Conservation (phyloP, 78 protist species). For the Dictyostelium discoideum region dicty_2.7 NC_007088.5:3138501-3139000, state of each 20-base stretch:
- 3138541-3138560: neutral
- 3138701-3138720: neutral
- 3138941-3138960: neutral
- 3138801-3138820: neutral
- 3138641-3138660: neutral
- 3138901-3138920: slow-evolving; percentile 38
- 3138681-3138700: neutral
- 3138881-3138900: neutral
- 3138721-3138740: neutral
- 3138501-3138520: too few relatives aligned
- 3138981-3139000: too few relatives aligned
- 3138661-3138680: neutral
- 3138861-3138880: neutral
- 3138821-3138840: neutral
- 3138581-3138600: too few relatives aligned
- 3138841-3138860: slow-evolving; percentile 32
- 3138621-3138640: neutral
- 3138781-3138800: neutral
- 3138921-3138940: slow-evolving; percentile 68
- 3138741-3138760: neutral
- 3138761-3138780: neutral
- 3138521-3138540: neutral
- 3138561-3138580: too few relatives aligned
- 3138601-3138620: too few relatives aligned
- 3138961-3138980: too few relatives aligned